A percentile compares a stretch with the other conserved stretches of the same genome.
phyloP scores from a whole-genome alignment of 2,329 filamentous ascomycete species.

The Exophiala sideris region DNA sequence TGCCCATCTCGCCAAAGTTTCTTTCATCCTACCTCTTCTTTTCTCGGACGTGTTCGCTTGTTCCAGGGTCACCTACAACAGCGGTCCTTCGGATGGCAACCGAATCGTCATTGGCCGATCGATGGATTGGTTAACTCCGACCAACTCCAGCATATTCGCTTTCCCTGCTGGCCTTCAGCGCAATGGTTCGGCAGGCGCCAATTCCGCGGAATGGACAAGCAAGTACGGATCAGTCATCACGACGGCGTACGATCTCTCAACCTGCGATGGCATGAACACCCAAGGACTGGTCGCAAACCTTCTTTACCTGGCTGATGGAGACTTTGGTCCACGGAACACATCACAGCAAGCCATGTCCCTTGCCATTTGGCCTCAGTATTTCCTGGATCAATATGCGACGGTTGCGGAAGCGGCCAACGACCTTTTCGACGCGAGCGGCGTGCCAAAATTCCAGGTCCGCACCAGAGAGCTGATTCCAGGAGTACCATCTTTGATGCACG shows the following conservation, averaged over 20 bases:
- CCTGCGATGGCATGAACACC: slow-evolving; percentile 1
- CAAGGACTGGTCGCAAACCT: slow-evolving; percentile 1
- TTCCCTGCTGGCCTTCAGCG: slow-evolving; percentile 2
- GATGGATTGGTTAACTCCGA: slow-evolving; percentile 3
- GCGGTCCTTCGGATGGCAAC: background rate
- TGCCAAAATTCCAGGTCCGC: slow-evolving; percentile 2
- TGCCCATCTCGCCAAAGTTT: background rate
- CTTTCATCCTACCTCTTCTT: background rate
- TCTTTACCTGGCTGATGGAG: slow-evolving; percentile 1
- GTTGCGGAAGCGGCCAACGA: background rate
- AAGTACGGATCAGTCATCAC: slow-evolving; percentile 1
- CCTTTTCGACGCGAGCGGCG: background rate
- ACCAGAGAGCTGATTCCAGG: background rate
- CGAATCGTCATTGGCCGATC: background rate
- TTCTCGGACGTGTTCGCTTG: background rate
- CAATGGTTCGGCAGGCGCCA: background rate
- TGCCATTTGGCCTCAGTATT: slow-evolving; percentile 8
- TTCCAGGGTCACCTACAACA: slow-evolving; percentile 1
- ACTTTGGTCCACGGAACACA: background rate
- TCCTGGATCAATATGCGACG: background rate
- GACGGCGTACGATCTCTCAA: background rate
- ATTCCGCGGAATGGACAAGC: slow-evolving; percentile 1
- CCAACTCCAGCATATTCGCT: slow-evolving; percentile 2
- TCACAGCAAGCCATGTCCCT: slow-evolving; percentile 2
- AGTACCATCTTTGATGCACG: slow-evolving; percentile 2